Conservation (phyloP, 1,139 yeast species). For the Petasospora rhodanensis region DNA sequence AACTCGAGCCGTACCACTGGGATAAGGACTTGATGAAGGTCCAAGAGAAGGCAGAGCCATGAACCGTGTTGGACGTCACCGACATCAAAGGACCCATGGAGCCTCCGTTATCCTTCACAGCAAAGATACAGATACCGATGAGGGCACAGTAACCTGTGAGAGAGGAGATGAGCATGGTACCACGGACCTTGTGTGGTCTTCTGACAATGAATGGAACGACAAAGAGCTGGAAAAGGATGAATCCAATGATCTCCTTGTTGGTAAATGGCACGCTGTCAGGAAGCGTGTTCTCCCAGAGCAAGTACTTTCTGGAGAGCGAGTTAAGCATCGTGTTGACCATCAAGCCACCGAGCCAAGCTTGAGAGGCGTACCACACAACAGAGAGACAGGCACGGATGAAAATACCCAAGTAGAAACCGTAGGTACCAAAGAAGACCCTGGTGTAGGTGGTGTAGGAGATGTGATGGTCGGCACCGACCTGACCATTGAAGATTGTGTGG, state of each 20-base stretch:
- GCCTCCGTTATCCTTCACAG: slow-evolving; percentile 26
- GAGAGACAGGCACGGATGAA: slow-evolving; percentile 30
- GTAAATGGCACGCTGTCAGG: slow-evolving; percentile 23
- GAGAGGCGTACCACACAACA: slow-evolving; percentile 31
- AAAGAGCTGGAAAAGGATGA: slow-evolving; percentile 38
- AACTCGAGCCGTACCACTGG: slow-evolving; percentile 28
- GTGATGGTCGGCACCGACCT: slow-evolving; percentile 34
- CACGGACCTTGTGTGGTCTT: slow-evolving; percentile 36
- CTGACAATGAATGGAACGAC: slow-evolving; percentile 34
- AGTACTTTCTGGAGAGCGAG: slow-evolving; percentile 12
- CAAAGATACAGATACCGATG: slow-evolving; percentile 34
- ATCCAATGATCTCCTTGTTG: slow-evolving; percentile 31
- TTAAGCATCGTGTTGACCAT: slow-evolving; percentile 26
- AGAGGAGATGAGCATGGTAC: slow-evolving; percentile 34
- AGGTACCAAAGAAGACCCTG: slow-evolving; percentile 27
- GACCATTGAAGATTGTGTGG: slow-evolving; percentile 38
- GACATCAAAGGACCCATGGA: slow-evolving; percentile 9
- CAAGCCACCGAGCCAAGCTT: slow-evolving; percentile 32
- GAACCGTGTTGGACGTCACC: slow-evolving; percentile 10
- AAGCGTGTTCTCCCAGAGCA: slow-evolving; percentile 24
- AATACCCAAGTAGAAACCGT: slow-evolving; percentile 32
- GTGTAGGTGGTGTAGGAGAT: slow-evolving; percentile 28
- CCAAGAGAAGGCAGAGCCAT: slow-evolving; percentile 14
- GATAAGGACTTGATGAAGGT: slow-evolving; percentile 21
- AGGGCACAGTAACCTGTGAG: slow-evolving; percentile 36